Conservation (phyloP, 148 eudicot species). For the Polygonum maritimum region DNA sequence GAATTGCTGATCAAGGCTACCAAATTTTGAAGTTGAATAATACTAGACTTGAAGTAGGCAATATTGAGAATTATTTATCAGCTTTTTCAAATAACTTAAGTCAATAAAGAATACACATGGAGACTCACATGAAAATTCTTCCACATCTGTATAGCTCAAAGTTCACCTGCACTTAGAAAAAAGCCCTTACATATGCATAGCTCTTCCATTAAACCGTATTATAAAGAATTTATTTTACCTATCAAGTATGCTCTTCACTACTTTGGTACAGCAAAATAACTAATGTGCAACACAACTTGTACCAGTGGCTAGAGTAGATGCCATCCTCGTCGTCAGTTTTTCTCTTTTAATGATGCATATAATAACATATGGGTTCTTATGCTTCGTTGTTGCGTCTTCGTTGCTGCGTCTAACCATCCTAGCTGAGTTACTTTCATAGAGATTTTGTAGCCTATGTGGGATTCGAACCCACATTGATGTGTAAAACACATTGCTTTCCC, state of each 20-base stretch:
- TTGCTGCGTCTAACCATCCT: too few species aligned
- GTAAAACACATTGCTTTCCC: too few species aligned
- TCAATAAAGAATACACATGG: neutral
- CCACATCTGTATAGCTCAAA: neutral
- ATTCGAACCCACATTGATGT: too few species aligned
- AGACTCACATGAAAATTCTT: neutral
- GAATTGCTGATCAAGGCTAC: neutral
- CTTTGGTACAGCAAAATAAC: conserved; percentile 1
- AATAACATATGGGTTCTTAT: neutral
- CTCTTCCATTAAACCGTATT: neutral
- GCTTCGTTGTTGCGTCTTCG: neutral
- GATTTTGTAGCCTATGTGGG: too few species aligned
- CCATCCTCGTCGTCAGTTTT: neutral
- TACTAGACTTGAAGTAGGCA: too few species aligned
- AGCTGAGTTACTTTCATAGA: too few species aligned
- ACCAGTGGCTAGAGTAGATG: neutral
- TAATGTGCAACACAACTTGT: neutral
- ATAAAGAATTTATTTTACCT: neutral
- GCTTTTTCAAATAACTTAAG: too few species aligned
- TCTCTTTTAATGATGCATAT: neutral
- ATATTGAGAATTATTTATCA: too few species aligned
- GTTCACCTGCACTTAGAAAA: neutral
- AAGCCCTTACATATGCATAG: neutral
- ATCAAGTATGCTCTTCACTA: neutral
- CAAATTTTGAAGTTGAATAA: too few species aligned